These are phyloP conservation scores for Exophiala xenobiotica DNA, from an alignment of 2,329 filamentous ascomycete genomes.

Conservation along the genomic window DNA sequence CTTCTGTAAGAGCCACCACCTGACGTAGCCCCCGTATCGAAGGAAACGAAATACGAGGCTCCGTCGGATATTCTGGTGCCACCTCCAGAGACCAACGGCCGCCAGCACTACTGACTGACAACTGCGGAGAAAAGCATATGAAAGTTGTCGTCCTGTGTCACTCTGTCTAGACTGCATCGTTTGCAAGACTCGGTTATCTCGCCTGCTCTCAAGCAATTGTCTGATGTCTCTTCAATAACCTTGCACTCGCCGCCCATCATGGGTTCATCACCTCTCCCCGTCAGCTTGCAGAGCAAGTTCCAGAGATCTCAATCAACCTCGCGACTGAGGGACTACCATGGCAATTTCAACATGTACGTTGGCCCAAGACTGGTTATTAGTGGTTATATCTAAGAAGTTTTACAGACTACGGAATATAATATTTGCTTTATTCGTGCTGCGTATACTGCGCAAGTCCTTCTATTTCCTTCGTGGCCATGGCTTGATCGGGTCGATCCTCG, in stretches of 20 bases:
- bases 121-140: constrained; percentile 5
- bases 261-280: constrained; percentile 43
- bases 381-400: neutral
- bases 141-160: constrained; percentile 4
- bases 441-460: constrained; percentile 75
- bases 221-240: constrained; percentile 18
- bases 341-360: constrained; percentile 47
- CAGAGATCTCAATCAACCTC: constrained; percentile 37
- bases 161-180: neutral
- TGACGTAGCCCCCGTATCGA: constrained; percentile 1
- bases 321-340: constrained; percentile 36
- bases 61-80: too few relatives aligned
- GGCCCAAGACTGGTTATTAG: neutral
- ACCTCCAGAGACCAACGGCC: too few relatives aligned
- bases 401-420: constrained; percentile 77
- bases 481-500: constrained; percentile 71
- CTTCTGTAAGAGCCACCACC: too few relatives aligned
- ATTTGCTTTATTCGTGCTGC: constrained; percentile 83
- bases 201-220: constrained; percentile 3
- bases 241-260: constrained; percentile 31
- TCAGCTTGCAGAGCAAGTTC: constrained; percentile 47
- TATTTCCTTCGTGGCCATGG: constrained; percentile 89
- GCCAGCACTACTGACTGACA: too few relatives aligned
- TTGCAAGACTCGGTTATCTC: neutral
- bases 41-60: constrained; percentile 20